Evolutionary conservation across 1,139 yeast genomes (phyloP).

Genomic region (Wickerhamiella infanticola): DNA sequence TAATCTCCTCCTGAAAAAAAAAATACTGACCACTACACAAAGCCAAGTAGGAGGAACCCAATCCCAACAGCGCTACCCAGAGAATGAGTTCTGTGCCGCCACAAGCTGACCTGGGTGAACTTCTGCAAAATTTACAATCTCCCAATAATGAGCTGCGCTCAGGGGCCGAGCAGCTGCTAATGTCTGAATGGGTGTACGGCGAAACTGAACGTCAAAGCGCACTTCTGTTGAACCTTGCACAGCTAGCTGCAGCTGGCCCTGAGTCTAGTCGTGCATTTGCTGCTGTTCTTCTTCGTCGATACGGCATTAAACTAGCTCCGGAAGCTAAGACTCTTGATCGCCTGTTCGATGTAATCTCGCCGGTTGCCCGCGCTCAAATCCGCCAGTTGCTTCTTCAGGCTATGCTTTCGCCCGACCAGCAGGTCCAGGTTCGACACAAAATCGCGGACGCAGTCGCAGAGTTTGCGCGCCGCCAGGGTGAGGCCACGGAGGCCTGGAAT

Average conservation of each 20-base stretch:
- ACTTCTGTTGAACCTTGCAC: constrained; percentile 64
- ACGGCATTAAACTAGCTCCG: constrained; percentile 64
- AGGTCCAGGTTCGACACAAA: constrained; percentile 71
- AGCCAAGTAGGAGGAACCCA: no score
- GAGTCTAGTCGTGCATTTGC: constrained; percentile 39
- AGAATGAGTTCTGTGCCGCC: neutral
- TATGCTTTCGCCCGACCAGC: constrained; percentile 41
- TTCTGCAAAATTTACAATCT: constrained; percentile 58
- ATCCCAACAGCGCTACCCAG: neutral
- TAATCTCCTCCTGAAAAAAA: neutral
- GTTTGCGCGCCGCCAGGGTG: constrained; percentile 34
- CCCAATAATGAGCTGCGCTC: constrained; percentile 61
- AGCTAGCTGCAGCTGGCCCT: constrained; percentile 52
- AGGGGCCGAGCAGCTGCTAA: constrained; percentile 60
- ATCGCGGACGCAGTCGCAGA: constrained; percentile 90
- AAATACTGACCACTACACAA: neutral
- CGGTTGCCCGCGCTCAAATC: constrained; percentile 45
- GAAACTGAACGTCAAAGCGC: constrained; percentile 41
- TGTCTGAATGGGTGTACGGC: constrained; percentile 51
- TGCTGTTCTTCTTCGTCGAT: constrained; percentile 79
- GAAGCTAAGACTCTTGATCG: constrained; percentile 39
- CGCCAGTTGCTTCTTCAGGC: constrained; percentile 57
- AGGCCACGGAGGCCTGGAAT: constrained; percentile 37
- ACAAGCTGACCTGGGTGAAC: constrained; percentile 23
- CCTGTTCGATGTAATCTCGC: constrained; percentile 55